Percentiles rank a stretch among this genome's conserved stretches.
Evolutionary conservation across 345 rosid genomes (phyloP).

Genomic region (Crucihimalaya himalaica): DNA sequence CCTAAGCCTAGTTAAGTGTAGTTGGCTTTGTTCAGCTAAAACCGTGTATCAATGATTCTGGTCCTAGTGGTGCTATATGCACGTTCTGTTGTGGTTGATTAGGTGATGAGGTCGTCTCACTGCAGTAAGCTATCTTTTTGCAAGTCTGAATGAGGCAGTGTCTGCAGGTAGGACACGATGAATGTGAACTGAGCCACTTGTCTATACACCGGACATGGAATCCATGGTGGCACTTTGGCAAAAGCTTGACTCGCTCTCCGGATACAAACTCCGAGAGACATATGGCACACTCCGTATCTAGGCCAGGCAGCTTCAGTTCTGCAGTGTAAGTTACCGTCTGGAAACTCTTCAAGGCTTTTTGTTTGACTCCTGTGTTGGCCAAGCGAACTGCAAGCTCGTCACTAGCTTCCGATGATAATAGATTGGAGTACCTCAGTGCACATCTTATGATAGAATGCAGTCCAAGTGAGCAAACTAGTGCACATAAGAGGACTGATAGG

Average conservation of each 20-base stretch:
- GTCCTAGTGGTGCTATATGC: slow-evolving; percentile 54
- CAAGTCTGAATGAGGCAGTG: slow-evolving; percentile 75
- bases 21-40: slow-evolving; percentile 42
- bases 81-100: slow-evolving; percentile 43
- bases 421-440: slow-evolving; percentile 55
- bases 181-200: slow-evolving; percentile 85
- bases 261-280: slow-evolving; percentile 65
- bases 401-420: slow-evolving; percentile 41
- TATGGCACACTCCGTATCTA: slow-evolving; percentile 69
- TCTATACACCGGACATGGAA: slow-evolving; percentile 84
- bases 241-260: slow-evolving; percentile 67
- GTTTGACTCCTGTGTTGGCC: slow-evolving; percentile 77
- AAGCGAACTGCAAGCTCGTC: slow-evolving; percentile 41
- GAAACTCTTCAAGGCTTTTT: slow-evolving; percentile 69
- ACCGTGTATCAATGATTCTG: slow-evolving; percentile 50
- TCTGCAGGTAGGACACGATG: slow-evolving; percentile 97
- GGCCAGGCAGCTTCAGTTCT: slow-evolving; percentile 54
- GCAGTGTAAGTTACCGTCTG: slow-evolving; percentile 60
- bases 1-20: slow-evolving; percentile 35
- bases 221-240: slow-evolving; percentile 85
- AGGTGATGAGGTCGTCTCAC: slow-evolving; percentile 47
- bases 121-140: slow-evolving; percentile 69
- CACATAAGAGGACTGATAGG: slow-evolving; percentile 80
- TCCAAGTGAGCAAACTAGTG: slow-evolving; percentile 79
- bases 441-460: slow-evolving; percentile 72